Base-by-base conservation (phyloP, 148 eudicot genomes). In the Tetragonia tetragonoides region DNA sequence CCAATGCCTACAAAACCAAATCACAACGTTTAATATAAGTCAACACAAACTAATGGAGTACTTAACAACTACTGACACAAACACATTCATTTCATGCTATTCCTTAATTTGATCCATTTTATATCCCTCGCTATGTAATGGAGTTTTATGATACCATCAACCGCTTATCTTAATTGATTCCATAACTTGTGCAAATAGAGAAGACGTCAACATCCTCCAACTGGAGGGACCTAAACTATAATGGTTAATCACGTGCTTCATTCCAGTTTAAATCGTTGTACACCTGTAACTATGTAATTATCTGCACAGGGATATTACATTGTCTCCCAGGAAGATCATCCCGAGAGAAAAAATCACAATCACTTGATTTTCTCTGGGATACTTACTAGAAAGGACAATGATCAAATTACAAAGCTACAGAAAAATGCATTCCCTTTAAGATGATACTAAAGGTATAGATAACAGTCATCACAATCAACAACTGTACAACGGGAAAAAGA, bases 1-100 rank as follows among this genome's bases (percentile, higher is more conserved):
- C 98, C 91, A 89, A 73, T 56, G 92, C 96, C 98, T 95, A 91
- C 91, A 88, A 69, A 78, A 57, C 39, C 56, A 73, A 4, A 70
- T 39, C 54, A 64, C 61, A 21, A 70, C 21, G 17, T 38, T 44
- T 53, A 6, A n/a, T 9, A n/a, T 38, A 5, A 28, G 51, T 15
- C 10, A 70, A 37, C 18, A 69, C 34, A 21, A 21, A 68, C 41
- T 7, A 46, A 23, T 9, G 34, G 34, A 28, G 34, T 28, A 28
- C 34, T 28, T 41, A 8, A 20, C 23, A 20, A 68, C 10, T 66
- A 15, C 17, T 38, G 10, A 37, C n/a, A 44, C n/a, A 42, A 16
- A 16, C 60, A 56, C 60, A 56, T 16, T 56, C n/a, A 56, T 56
- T 56, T 16, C 4, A 56, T 56, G 60, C 34, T 28, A 28, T 28